phyloP scores from a whole-genome alignment of 768 basidiomycete species.

The Sarcomyxa edulis region DNA sequence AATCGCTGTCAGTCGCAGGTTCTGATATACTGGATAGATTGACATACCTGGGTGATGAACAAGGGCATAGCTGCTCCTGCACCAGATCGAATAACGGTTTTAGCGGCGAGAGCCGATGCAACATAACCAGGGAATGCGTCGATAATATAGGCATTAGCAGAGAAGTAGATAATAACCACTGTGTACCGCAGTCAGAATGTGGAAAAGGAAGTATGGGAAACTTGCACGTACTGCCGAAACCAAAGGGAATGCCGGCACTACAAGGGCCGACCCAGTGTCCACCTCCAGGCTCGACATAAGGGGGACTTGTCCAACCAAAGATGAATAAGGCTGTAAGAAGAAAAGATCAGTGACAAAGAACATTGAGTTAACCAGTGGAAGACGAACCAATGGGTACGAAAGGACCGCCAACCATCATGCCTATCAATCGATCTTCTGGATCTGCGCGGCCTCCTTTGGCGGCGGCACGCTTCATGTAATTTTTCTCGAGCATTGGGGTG shows the following conservation, averaged over 20 bases:
- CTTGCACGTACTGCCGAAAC: slow-evolving; percentile 17
- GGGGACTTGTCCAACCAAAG: slow-evolving; percentile 38
- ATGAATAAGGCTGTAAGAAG: slow-evolving; percentile 28
- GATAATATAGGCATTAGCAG: slow-evolving; percentile 34
- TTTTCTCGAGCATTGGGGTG: slow-evolving; percentile 26
- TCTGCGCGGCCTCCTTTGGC: slow-evolving; percentile 31
- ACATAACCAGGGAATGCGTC: slow-evolving; percentile 33
- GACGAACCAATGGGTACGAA: too few species aligned
- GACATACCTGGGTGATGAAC: slow-evolving; percentile 26
- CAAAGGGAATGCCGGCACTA: slow-evolving; percentile 30
- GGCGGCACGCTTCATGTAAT: slow-evolving; percentile 23
- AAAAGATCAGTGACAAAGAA: too few species aligned
- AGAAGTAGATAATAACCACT: slow-evolving; percentile 33
- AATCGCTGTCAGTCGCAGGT: slow-evolving; percentile 28
- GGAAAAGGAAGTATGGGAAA: neutral
- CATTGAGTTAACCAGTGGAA: slow-evolving; percentile 9
- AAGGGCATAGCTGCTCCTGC: slow-evolving; percentile 26
- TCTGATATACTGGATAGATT: slow-evolving; percentile 26
- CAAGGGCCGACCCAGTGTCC: slow-evolving; percentile 32
- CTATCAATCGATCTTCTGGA: slow-evolving; percentile 34
- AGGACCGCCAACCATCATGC: slow-evolving; percentile 31
- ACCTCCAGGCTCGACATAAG: slow-evolving; percentile 24
- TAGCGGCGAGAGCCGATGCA: slow-evolving; percentile 33
- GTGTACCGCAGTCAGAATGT: neutral
- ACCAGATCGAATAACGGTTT: slow-evolving; percentile 28